A percentile compares a stretch with the other conserved stretches of the same genome.
Evolutionary conservation across 495 filamentous ascomycete genomes (phyloP).

Genomic region (Wilcoxina mikolae): DNA sequence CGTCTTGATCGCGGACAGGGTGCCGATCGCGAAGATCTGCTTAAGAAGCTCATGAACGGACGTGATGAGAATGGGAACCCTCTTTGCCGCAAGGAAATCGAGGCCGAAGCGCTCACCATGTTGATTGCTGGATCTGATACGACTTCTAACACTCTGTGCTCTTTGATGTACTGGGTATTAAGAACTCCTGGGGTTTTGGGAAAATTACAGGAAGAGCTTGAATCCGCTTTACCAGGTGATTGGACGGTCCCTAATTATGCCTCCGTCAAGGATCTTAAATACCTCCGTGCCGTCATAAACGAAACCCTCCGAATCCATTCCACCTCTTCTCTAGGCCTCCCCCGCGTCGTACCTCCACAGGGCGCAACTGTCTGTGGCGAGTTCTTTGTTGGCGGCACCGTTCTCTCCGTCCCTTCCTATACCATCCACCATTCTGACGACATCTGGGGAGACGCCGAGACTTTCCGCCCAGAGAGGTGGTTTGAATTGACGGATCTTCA

Average conservation of each 20-base stretch:
- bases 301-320: slow-evolving; percentile 84
- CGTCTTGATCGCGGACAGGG: slow-evolving; percentile 53
- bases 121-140: slow-evolving; percentile 85
- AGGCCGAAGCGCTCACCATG: slow-evolving; percentile 78
- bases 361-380: slow-evolving; percentile 37
- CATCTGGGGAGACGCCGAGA: slow-evolving; percentile 76
- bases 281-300: slow-evolving; percentile 66
- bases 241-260: slow-evolving; percentile 53
- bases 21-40: slow-evolving; percentile 54
- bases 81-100: slow-evolving; percentile 63
- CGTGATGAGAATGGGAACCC: slow-evolving; percentile 62
- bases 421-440: slow-evolving; percentile 67
- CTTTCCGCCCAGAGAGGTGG: slow-evolving; percentile 69
- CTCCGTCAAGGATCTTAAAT: slow-evolving; percentile 43
- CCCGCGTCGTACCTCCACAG: slow-evolving; percentile 56
- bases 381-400: slow-evolving; percentile 32
- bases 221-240: slow-evolving; percentile 46
- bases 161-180: slow-evolving; percentile 62
- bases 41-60: slow-evolving; percentile 74
- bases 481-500: slow-evolving; percentile 44
- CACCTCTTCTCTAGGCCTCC: slow-evolving; percentile 77
- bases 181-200: slow-evolving; percentile 54
- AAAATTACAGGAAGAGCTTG: slow-evolving; percentile 59
- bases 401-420: slow-evolving; percentile 60
- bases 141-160: slow-evolving; percentile 78